These are phyloP conservation scores for Phytopythium litorale DNA, from an alignment of 352 stramenopile genomes.

Conservation along the genomic window DNA sequence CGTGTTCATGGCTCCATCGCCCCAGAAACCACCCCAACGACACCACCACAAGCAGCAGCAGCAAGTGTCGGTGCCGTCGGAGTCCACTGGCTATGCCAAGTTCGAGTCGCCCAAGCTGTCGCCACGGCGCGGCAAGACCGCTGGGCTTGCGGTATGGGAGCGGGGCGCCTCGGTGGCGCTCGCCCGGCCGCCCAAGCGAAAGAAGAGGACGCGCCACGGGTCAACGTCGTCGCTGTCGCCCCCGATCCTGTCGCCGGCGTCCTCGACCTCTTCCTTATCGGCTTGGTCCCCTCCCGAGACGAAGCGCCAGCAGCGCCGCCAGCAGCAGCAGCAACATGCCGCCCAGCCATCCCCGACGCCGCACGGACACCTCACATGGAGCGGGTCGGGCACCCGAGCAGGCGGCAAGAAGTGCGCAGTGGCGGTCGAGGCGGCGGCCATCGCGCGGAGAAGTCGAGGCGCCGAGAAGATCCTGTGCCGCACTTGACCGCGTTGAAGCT, in stretches of 20 bases:
- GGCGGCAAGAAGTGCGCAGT: conserved; percentile 8
- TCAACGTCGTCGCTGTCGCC: conserved; percentile 33
- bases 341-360: background rate
- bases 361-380: background rate
- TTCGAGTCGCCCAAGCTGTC: conserved; percentile 12
- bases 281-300: conserved; percentile 27
- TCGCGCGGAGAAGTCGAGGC: background rate
- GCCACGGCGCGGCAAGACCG: conserved; percentile 15
- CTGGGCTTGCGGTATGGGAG: conserved; percentile 24
- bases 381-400: background rate
- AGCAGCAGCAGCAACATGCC: background rate
- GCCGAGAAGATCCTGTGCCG: background rate
- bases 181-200: conserved; percentile 42
- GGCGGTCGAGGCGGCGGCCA: background rate
- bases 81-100: conserved; percentile 5
- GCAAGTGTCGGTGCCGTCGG: background rate
- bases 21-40: background rate
- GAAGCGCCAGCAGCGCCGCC: conserved; percentile 14
- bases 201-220: conserved; percentile 52
- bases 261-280: conserved; percentile 19
- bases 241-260: conserved; percentile 12
- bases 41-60: background rate
- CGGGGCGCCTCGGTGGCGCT: conserved; percentile 16
- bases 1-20: background rate
- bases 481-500: conserved; percentile 1